Evolutionary conservation across 768 basidiomycete species (phyloP).

Genomic region (Scleroderma bovista): DNA sequence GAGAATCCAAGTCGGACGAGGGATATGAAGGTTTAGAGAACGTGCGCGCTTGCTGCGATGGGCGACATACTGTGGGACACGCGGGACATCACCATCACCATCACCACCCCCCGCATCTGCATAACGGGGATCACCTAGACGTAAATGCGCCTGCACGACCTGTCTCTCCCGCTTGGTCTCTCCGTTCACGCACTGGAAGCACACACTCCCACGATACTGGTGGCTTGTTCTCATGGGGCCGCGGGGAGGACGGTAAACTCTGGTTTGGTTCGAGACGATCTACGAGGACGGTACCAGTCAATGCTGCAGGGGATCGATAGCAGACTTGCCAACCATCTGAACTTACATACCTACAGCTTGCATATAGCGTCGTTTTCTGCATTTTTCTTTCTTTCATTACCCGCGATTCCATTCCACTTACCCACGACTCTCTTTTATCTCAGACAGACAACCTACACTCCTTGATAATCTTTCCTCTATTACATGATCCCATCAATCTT

Average conservation of each 20-base stretch:
- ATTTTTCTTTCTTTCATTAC: constrained; percentile 1
- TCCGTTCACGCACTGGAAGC: constrained; percentile 78
- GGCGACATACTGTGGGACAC: constrained; percentile 77
- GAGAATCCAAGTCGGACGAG: constrained; percentile 63
- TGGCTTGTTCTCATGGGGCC: constrained; percentile 65
- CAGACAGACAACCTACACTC: constrained; percentile 27
- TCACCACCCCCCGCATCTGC: constrained; percentile 41
- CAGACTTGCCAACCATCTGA: neutral
- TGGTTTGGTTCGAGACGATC: constrained; percentile 72
- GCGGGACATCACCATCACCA: constrained; percentile 55
- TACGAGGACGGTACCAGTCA: constrained; percentile 33
- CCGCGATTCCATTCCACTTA: constrained; percentile 3
- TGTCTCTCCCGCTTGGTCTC: constrained; percentile 78
- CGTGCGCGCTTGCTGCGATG: constrained; percentile 88
- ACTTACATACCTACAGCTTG: neutral
- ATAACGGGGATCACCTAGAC: constrained; percentile 47
- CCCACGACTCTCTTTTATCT: constrained; percentile 12
- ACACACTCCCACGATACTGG: constrained; percentile 62
- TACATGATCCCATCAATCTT: constrained; percentile 15
- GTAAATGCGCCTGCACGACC: constrained; percentile 50
- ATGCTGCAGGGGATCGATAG: constrained; percentile 23
- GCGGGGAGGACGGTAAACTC: constrained; percentile 57
- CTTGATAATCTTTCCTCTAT: constrained; percentile 24
- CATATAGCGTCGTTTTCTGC: neutral
- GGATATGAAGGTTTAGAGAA: constrained; percentile 94